Evolutionary conservation across 2,329 filamentous ascomycete species (phyloP).

Genomic region (Talaromyces sp.): DNA sequence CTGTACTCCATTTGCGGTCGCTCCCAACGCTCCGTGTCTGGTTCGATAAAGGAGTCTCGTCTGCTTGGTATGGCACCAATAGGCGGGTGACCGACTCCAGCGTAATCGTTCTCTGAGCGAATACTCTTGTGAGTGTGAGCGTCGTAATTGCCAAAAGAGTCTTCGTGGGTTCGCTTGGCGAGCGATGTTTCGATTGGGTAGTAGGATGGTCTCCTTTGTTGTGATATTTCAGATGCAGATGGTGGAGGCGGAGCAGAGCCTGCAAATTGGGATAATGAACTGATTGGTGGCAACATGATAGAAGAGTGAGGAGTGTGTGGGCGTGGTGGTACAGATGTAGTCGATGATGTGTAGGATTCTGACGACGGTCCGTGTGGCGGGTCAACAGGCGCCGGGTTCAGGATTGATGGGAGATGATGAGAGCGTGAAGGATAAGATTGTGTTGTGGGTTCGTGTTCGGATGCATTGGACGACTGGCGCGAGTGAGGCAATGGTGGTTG

Average conservation of each 20-base stretch:
- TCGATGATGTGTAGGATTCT: constrained; percentile 4
- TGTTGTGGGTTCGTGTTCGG: constrained; percentile 30
- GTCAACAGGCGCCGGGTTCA: constrained; percentile 20
- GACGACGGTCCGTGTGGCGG: constrained; percentile 7
- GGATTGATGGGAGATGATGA: constrained; percentile 17
- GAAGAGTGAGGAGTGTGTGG: constrained; percentile 25
- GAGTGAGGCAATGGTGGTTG: constrained; percentile 33
- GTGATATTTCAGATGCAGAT: constrained; percentile 17
- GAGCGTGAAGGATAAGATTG: constrained; percentile 23
- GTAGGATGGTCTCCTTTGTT: constrained; percentile 21
- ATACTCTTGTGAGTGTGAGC: constrained; percentile 12
- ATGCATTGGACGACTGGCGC: constrained; percentile 30
- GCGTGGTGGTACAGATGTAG: constrained; percentile 2
- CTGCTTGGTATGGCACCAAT: neutral
- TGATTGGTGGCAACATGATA: constrained; percentile 35
- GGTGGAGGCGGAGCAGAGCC: constrained; percentile 3
- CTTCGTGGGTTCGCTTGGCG: constrained; percentile 36
- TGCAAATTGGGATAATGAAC: constrained; percentile 13
- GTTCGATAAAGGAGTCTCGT: constrained; percentile 26
- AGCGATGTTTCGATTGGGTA: constrained; percentile 30
- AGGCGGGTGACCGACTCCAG: neutral
- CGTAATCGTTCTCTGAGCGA: constrained; percentile 14
- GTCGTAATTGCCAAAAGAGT: constrained; percentile 35
- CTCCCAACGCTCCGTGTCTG: constrained; percentile 6
- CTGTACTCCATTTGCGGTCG: constrained; percentile 32